Conservation (phyloP, 2,329 filamentous ascomycete species). For the Pyrenophora teres region DNA sequence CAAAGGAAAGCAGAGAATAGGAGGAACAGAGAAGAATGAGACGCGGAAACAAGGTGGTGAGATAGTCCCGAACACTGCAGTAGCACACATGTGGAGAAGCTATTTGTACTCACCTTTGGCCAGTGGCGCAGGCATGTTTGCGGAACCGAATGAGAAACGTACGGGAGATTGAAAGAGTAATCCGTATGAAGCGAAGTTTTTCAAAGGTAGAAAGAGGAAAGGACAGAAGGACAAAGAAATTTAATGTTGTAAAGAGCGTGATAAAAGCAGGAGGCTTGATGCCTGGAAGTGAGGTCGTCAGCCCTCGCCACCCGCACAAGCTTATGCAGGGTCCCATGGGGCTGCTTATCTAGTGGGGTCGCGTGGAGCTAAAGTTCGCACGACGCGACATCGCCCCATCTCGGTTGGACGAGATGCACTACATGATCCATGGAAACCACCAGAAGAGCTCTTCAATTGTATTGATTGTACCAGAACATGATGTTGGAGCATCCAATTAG, state of each 20-base stretch:
- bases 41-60: not conserved
- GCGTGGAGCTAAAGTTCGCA: conserved; percentile 7
- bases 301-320: conserved; percentile 13
- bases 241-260: not conserved
- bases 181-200: not conserved
- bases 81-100: conserved; percentile 26
- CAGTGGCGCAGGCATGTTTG: conserved; percentile 47
- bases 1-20: conserved; percentile 9
- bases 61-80: conserved; percentile 26
- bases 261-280: conserved; percentile 4
- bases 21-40: not conserved
- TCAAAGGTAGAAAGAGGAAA: not conserved
- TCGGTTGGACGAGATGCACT: not conserved
- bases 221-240: not conserved
- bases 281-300: conserved; percentile 1
- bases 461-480: too few species aligned
- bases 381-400: conserved; percentile 3
- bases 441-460: too few species aligned
- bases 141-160: not conserved
- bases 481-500: too few species aligned
- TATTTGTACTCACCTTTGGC: conserved; percentile 44
- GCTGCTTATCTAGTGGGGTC: conserved; percentile 10
- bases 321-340: conserved; percentile 11
- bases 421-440: not conserved
- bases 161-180: not conserved